phyloP scores from a whole-genome alignment of 805 yeast genomes.

The Blastobotrys muscicola region DNA sequence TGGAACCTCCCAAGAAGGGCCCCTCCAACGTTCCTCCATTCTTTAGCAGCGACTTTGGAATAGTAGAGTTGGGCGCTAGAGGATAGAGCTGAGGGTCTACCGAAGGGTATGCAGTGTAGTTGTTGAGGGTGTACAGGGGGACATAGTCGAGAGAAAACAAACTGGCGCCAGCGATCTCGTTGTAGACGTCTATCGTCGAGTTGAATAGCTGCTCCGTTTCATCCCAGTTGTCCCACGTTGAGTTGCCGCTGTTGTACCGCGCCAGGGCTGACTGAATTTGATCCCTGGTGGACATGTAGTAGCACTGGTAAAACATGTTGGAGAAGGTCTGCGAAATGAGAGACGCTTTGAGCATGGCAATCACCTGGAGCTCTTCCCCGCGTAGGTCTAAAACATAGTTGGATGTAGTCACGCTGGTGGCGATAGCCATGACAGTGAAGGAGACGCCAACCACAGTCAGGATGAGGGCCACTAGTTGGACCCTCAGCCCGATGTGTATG shows the following conservation, averaged over 20 bases:
- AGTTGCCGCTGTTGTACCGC: constrained; percentile 64
- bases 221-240: constrained; percentile 40
- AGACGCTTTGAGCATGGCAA: constrained; percentile 71
- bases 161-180: constrained; percentile 51
- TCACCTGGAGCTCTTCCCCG: constrained; percentile 62
- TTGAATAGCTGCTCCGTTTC: constrained; percentile 40
- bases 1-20: constrained; percentile 34
- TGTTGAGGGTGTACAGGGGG: constrained; percentile 21
- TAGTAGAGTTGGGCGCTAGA: constrained; percentile 34
- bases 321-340: constrained; percentile 65
- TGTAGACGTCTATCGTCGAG: constrained; percentile 56
- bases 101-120: no score
- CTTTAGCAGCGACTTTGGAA: constrained; percentile 37
- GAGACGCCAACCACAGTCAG: constrained; percentile 58
- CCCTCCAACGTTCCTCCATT: constrained; percentile 51
- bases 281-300: constrained; percentile 54
- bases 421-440: constrained; percentile 58
- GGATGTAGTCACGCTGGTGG: constrained; percentile 40
- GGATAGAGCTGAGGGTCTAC: constrained; percentile 36
- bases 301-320: constrained; percentile 56
- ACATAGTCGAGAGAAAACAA: constrained; percentile 57
- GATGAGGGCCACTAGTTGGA: constrained; percentile 64
- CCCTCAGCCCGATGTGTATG: constrained; percentile 48
- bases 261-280: constrained; percentile 51
- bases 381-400: constrained; percentile 50